Evolutionary conservation across 169 alveolate genomes (phyloP), one percentile per base, ranked within the genome.

Genomic region (Neospora caninum): DNA sequence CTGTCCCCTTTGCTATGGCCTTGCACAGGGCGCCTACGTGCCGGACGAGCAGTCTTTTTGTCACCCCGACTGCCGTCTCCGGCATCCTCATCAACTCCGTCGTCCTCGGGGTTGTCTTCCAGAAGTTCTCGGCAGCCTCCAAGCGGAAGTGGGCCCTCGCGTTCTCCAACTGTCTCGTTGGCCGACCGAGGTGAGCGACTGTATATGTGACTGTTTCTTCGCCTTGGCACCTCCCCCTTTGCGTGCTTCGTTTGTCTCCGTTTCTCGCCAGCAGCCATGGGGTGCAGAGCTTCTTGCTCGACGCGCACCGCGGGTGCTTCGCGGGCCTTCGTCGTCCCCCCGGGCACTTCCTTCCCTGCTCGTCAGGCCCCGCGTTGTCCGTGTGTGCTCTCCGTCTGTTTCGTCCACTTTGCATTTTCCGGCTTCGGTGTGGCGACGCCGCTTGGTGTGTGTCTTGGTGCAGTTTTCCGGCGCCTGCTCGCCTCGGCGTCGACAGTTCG

Each of bases 131-230:
- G 22, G 95, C 95, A 27, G 94, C 96, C 45, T 94, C 96, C 34
- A 93, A 94, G 34, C 94, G 97, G 53, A 91, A 92, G 41, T 95
- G 96, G 96, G 94, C 97, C 41, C 86, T 96, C 64, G 96, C 96
- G 42, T 96, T 96, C 92, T 93, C 96, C 36, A 88, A 80, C 83
- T 93, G 92, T 45, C 88, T 95, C 39, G 67, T 64, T 25, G 93
- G 93, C 27, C 38, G 64, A 80, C 13, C 31, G 36, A 58, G 86
- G 86, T 78, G 45, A 78, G 39, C 27, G 22, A n/a, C 34, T 34
- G 82, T 34, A 13, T 41, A 84, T 27, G 89, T 31, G 88, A 80
- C 10, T 80, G 54, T 2, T 10, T 25, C 87, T 38, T 80, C 45
- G 34, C 45, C 34, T 25, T 7, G 38, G 7, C 87, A 34, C 45